Base-by-base conservation (phyloP, 1,284 basidiomycete species). In the Sanguinoderma infundibulare region DNA sequence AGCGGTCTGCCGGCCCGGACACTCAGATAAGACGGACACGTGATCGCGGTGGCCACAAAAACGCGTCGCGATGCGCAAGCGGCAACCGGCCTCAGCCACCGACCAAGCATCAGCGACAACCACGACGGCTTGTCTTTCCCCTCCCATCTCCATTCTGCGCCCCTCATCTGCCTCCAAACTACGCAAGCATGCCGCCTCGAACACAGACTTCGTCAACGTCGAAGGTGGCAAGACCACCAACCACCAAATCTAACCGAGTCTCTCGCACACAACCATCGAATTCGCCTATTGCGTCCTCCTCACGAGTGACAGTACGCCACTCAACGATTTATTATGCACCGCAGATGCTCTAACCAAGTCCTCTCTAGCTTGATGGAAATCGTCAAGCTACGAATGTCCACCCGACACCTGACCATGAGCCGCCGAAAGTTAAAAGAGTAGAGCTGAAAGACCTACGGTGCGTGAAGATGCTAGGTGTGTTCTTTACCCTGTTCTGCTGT, bases 391-490 rank as follows among this genome's bases (percentile, higher is more conserved):
- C n/a, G n/a, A n/a, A n/a, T n/a, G n/a, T n/a, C n/a, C n/a, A n/a
- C n/a, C n/a, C n/a, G n/a, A n/a, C n/a, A n/a, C n/a, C n/a, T n/a
- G 24, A 30, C 8, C 28, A 28, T 38, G 42, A 36, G 36, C 22
- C 26, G 3, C 42, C 38, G 17, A 22, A 39, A 32, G n/a, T 53
- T 2, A 28, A 17, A 15, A 54, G 35, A 36, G 30, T 35, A 17
- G 20, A 49, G 6, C 51, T 64, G 34, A 38, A 28, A 9, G 65
- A 68, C 20, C 47, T 68, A 6, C 56, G 61, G 20, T 58, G 54
- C 8, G 38, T 66, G 7, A 50, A 39, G 7, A 58, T 53, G 1
- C 34, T 66, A 12, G 67, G 67, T 50, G 2, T 17, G 17, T 47
- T 3, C 17, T 2, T 35, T 36, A 3, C 15, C 8, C 49, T 10